Base-by-base conservation (phyloP, 2,329 filamentous ascomycete species). In the Immersiporthe knoxdaviesiana region DNA sequence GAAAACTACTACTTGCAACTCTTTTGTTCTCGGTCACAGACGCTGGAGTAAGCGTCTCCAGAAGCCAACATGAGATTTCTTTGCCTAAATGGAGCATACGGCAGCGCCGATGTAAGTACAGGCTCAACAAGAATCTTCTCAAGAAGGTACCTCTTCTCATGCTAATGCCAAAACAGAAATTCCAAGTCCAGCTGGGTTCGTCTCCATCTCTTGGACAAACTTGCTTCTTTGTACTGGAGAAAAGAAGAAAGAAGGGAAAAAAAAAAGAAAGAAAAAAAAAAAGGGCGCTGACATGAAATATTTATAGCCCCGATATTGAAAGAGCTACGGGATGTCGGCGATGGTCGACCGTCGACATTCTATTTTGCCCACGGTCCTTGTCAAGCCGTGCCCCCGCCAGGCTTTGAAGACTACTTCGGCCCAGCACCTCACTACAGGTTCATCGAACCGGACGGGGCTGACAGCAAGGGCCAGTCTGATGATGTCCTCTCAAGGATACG, bases 351-450 rank as follows among this genome's bases (percentile, higher is more conserved):
- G 18, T 66, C 64, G 16, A 66, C 68, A 0, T 70, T 70, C 12
- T 70, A 68, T 27, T 70, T 70, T 37, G 47, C 65, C 24, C 52
- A 70, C 27, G 68, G 68, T 12, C 68, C 68, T 35, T 70, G 68
- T 54, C 65, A 68, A 37, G 68, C 68, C 0, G 68, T 70, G 1
- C 68, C 86, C 5, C 86, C 86, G 0, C 75, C 81, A 24, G 85
- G 85, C 0, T 88, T 87, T 68, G 84, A 86, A 68, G 81, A 85
- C 61, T 88, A 85, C 76, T 88, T 88, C 74, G 86, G 86, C 18
- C 79, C 81, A 6, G 83, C 83, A 0, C 86, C 86, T 10, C 84
- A 87, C 72, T 87, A 82, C 75, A 83, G 86, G 39, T 87, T 87
- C 76, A 85, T 88, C 69, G 82, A 85, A 72, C 81, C 82, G 4